These are phyloP conservation scores for Furcasterigmium furcatum DNA, from an alignment of 2,329 filamentous ascomycete species.

Conservation along the genomic window DNA sequence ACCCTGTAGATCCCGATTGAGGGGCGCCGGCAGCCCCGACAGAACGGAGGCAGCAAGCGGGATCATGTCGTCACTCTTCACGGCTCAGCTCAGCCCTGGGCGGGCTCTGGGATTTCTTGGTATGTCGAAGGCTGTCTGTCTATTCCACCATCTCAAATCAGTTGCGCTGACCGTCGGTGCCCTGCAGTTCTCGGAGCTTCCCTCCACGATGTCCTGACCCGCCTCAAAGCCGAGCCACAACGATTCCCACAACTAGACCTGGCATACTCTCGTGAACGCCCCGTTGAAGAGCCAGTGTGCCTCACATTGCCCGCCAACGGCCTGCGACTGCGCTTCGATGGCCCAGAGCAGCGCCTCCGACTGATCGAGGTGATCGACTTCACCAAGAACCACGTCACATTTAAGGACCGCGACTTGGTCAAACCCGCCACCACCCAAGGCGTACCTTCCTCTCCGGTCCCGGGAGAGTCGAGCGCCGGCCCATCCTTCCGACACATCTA, in stretches of 20 bases:
- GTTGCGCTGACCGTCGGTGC: too few species aligned
- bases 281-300: constrained; percentile 72
- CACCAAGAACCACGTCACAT: constrained; percentile 76
- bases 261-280: constrained; percentile 71
- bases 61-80: constrained; percentile 43
- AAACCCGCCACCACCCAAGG: constrained; percentile 49
- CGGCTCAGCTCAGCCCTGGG: constrained; percentile 63
- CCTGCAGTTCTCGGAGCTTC: constrained; percentile 78
- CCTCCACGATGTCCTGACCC: constrained; percentile 82
- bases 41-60: background rate
- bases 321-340: constrained; percentile 87
- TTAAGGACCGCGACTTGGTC: constrained; percentile 75
- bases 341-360: constrained; percentile 84
- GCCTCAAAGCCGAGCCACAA: constrained; percentile 83
- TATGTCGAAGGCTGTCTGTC: constrained; percentile 14
- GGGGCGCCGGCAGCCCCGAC: too few species aligned
- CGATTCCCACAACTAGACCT: constrained; percentile 81
- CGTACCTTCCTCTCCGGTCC: constrained; percentile 19
- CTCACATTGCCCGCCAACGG: constrained; percentile 81
- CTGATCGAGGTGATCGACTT: constrained; percentile 92
- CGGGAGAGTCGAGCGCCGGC: constrained; percentile 41
- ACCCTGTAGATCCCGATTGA: too few species aligned
- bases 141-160: too few species aligned
- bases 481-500: constrained; percentile 89
- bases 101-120: constrained; percentile 62